A percentile compares a stretch with the other conserved stretches of the same genome.
Conservation (phyloP, 352 stramenopile species). For the Pythium brassicae region DNA sequence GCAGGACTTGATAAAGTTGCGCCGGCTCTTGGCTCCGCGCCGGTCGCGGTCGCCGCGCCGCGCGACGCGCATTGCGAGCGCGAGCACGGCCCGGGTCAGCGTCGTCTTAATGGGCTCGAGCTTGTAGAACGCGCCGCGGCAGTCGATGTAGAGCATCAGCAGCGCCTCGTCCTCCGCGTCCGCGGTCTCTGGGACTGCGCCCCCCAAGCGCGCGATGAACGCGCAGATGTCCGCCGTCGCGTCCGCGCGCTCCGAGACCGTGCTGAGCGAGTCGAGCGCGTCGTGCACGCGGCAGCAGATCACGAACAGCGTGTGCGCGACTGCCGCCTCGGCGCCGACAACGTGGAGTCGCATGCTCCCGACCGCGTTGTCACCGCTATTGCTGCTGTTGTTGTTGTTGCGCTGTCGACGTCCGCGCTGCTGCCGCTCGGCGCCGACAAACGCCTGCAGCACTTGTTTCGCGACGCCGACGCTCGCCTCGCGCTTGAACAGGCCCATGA, state of each 20-base stretch:
- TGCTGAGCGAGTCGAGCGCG: slow-evolving; percentile 75
- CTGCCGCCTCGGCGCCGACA: slow-evolving; percentile 59
- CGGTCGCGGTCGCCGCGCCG: slow-evolving; percentile 16
- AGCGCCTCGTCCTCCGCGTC: slow-evolving; percentile 80
- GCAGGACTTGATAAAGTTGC: slow-evolving; percentile 84
- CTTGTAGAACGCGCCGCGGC: slow-evolving; percentile 84
- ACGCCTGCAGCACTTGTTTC: slow-evolving; percentile 80
- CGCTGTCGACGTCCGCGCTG: slow-evolving; percentile 14
- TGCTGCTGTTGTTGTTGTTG: slow-evolving; percentile 3
- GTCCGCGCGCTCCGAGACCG: slow-evolving; percentile 46
- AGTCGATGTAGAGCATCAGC: slow-evolving; percentile 86
- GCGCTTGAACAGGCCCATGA: slow-evolving; percentile 86
- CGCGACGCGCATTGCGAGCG: slow-evolving; percentile 56
- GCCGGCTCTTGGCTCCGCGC: slow-evolving; percentile 27
- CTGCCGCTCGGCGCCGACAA: slow-evolving; percentile 30
- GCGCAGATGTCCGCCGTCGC: slow-evolving; percentile 62
- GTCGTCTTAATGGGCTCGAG: slow-evolving; percentile 67
- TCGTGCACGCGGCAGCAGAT: slow-evolving; percentile 83
- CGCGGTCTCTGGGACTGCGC: slow-evolving; percentile 18
- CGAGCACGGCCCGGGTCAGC: slow-evolving; percentile 51
- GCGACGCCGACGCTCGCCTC: slow-evolving; percentile 76
- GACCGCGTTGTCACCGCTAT: too few species aligned
- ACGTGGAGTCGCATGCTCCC: slow-evolving; percentile 54
- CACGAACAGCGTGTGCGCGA: slow-evolving; percentile 86
- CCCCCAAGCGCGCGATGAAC: slow-evolving; percentile 76